These are phyloP conservation scores for Eucalyptus dawsonii DNA, from an alignment of 345 rosid species.

Conservation along the genomic window DNA sequence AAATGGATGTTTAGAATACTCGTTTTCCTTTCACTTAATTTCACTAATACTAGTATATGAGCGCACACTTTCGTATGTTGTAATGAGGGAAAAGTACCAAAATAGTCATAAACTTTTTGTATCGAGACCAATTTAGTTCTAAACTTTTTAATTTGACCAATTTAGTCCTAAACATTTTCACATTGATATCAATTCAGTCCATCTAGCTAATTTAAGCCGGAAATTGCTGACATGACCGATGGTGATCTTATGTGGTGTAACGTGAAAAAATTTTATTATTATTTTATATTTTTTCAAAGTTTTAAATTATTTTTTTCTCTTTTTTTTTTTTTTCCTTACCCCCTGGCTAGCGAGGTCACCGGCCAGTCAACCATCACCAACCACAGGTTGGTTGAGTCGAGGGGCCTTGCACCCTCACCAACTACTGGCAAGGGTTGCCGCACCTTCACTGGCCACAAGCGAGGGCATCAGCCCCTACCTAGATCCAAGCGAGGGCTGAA, in stretches of 20 bases:
- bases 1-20: not conserved
- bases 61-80: not conserved
- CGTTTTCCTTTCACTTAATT: not conserved
- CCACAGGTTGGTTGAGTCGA: accelerated
- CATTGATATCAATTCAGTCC: too few species aligned
- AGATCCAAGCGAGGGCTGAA: accelerated
- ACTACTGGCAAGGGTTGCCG: accelerated
- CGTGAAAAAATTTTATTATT: accelerated
- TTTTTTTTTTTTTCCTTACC: too few species aligned
- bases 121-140: accelerated
- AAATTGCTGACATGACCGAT: accelerated
- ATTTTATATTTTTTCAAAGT: too few species aligned
- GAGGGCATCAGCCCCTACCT: accelerated
- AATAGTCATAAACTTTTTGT: too few species aligned
- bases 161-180: too few species aligned
- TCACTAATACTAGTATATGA: not conserved
- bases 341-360: too few species aligned
- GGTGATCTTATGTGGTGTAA: too few species aligned
- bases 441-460: accelerated
- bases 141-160: too few species aligned
- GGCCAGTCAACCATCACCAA: accelerated
- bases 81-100: not conserved
- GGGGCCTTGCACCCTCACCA: too few species aligned
- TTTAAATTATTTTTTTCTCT: too few species aligned
- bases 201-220: too few species aligned